Evolutionary conservation across 83 land plant species (phyloP).

Genomic region (Isoetes engelmannii): DNA sequence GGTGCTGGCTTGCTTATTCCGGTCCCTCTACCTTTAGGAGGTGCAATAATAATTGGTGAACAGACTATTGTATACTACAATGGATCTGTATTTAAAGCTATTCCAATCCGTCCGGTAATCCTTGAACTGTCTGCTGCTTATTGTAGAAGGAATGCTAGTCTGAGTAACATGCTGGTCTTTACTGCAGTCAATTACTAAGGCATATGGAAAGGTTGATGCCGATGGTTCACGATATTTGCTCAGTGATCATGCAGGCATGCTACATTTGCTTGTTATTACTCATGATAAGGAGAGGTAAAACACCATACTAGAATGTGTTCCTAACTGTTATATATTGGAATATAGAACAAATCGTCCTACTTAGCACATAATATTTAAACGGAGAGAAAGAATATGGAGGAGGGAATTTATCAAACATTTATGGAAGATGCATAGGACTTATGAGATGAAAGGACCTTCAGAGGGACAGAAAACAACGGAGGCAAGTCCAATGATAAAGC

Average conservation of each 20-base stretch:
- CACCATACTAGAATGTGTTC: background rate
- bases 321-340: no score
- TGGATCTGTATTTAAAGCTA: constrained; percentile 76
- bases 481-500: no score
- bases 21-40: constrained; percentile 92
- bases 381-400: no score
- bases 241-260: constrained; percentile 82
- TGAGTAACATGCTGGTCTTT: background rate
- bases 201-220: constrained; percentile 98
- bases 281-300: constrained; percentile 91
- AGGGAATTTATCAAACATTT: no score
- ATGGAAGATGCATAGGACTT: no score
- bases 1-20: constrained; percentile 92
- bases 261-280: constrained; percentile 84
- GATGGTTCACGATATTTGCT: constrained; percentile 97
- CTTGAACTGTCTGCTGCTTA: background rate
- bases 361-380: no score
- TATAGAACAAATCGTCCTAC: no score
- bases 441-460: no score
- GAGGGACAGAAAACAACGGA: no score
- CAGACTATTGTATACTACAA: constrained; percentile 95
- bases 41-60: constrained; percentile 95
- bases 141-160: no score
- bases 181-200: constrained; percentile 78
- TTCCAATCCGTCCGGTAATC: constrained; percentile 79